Conservation (phyloP, 106 monocot species). For the Dioscorea zingiberensis region DNA sequence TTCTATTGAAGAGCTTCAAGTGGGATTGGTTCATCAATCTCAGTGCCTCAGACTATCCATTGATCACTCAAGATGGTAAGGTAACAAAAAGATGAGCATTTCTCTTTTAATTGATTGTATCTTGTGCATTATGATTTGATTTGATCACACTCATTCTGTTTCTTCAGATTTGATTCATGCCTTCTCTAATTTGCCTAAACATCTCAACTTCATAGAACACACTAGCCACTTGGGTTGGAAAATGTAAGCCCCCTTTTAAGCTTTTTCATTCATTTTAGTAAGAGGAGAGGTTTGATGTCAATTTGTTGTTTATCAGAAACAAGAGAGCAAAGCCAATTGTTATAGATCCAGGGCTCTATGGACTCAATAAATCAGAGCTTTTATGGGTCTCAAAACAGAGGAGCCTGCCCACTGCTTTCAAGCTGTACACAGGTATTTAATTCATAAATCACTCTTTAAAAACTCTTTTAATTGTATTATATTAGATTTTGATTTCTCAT, state of each 20-base stretch:
- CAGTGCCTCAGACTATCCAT: slow-evolving; percentile 87
- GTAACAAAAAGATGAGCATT: background rate
- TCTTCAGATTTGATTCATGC: slow-evolving; percentile 84
- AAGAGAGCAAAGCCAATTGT: slow-evolving; percentile 82
- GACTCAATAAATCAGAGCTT: slow-evolving; percentile 71
- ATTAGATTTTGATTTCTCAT: no score
- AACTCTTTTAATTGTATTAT: slow-evolving; percentile 2
- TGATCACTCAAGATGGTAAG: slow-evolving; percentile 91
- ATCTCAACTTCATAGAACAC: slow-evolving; percentile 80
- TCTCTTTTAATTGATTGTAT: background rate
- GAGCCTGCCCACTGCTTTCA: slow-evolving; percentile 68
- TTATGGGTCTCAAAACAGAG: slow-evolving; percentile 57
- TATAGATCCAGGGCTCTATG: slow-evolving; percentile 61
- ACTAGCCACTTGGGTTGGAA: slow-evolving; percentile 86
- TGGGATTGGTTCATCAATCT: slow-evolving; percentile 99
- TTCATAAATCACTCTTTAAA: no score
- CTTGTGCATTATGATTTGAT: slow-evolving; percentile 7
- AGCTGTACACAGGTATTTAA: slow-evolving; percentile 82
- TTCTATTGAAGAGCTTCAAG: slow-evolving; percentile 49
- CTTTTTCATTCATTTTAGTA: background rate
- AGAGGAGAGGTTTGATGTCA: background rate
- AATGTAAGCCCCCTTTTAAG: slow-evolving; percentile 38
- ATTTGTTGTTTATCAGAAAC: slow-evolving; percentile 24
- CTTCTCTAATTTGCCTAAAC: slow-evolving; percentile 74
- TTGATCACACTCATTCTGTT: background rate